phyloP scores from a whole-genome alignment of 1,284 basidiomycete species.

The Papiliotrema fonsecae region DNA sequence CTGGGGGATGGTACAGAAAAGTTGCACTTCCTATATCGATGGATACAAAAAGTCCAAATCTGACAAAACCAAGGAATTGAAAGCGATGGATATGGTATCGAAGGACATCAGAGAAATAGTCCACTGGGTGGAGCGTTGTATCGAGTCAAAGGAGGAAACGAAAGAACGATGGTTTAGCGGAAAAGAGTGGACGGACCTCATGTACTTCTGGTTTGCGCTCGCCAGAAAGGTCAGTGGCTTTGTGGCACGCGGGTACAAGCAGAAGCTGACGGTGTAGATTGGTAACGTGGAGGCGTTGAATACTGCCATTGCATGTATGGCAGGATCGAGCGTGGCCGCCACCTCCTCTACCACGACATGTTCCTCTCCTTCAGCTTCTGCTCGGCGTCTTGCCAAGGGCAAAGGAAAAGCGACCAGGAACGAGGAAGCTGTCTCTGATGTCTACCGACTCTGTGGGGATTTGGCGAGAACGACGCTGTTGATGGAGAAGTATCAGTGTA shows the following conservation, averaged over 20 bases:
- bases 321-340: no score
- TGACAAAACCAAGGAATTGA: conserved; percentile 1
- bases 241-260: background rate
- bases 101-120: conserved; percentile 2
- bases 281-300: background rate
- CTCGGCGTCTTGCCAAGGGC: background rate
- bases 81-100: conserved; percentile 4
- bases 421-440: conserved; percentile 12
- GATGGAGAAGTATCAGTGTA: conserved; percentile 6
- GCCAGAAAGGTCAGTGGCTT: conserved; percentile 35
- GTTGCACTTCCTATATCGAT: background rate
- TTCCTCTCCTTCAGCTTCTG: no score
- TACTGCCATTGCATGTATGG: no score
- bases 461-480: conserved; percentile 15
- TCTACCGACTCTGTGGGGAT: conserved; percentile 18
- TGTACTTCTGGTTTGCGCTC: conserved; percentile 42
- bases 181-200: conserved; percentile 22
- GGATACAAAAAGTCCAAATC: background rate
- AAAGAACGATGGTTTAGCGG: conserved; percentile 24
- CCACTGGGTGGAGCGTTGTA: background rate
- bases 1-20: conserved; percentile 18
- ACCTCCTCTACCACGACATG: no score
- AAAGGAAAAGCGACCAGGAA: background rate
- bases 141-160: conserved; percentile 11
- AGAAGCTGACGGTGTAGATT: background rate